Evolutionary conservation across 495 filamentous ascomycete genomes (phyloP), one percentile per base, ranked within the genome.

Genomic region (Penicillium verhagenii): DNA sequence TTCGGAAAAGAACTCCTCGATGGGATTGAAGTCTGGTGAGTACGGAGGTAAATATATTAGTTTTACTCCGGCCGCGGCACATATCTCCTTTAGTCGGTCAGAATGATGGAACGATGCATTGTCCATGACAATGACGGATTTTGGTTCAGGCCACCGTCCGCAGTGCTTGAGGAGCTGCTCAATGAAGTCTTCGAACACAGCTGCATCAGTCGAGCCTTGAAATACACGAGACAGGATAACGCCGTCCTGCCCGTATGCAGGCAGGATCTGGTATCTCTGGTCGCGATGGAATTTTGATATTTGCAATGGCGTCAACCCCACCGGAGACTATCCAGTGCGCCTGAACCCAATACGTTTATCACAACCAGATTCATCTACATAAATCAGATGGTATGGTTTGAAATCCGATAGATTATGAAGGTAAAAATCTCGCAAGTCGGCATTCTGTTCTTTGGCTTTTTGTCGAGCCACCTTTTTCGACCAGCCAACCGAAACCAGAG

Each of bases 241-340:
- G 4, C 47, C 29, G 13, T 50, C 47, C 25, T 50, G 26, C 6
- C 14, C 14, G 21, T 35, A 50, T 35, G 47, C 29, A 66, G 50
- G 47, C 6, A 50, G 19, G 11, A 50, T 50, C 14, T 50, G 29
- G 21, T 50, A 47, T 6, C 44, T 21, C 47, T 71, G 29, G 18
- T 60, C 60, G 26, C 65, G 63, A 25, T 71, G 53, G 33, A 73
- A 69, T 33, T 54, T 33, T 21, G 64, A 60, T 29, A 74, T 53
- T 52, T 78, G 50, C n/a, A 72, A 59, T n/a, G 65, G 69, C 21
- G 64, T 67, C 26, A 64, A 52, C 4, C 69, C 64, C 24, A 56
- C 35, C 10, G 69, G 64, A 23, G 71, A 67, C 69, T 57, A 71
- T 10, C 69, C 64, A 9, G 56, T 64, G 20, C 60, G 52, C 45